Evolutionary conservation across 805 yeast species (phyloP).

Genomic region (Yamadazyma takamatsuzukensis): DNA sequence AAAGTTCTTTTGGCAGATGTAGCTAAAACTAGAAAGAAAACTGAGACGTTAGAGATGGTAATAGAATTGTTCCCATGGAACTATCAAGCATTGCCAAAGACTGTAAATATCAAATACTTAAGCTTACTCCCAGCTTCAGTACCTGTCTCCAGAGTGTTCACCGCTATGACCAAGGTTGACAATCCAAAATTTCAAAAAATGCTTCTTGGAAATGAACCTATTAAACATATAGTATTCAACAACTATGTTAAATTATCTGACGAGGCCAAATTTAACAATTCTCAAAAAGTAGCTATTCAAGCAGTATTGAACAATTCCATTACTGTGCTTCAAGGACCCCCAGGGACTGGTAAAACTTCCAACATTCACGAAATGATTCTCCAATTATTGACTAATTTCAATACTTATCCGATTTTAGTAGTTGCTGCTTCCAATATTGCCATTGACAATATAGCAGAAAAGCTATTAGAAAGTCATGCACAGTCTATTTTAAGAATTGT

Average conservation of each 20-base stretch:
- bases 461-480: conserved; percentile 48
- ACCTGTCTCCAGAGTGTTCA: conserved; percentile 58
- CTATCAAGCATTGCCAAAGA: conserved; percentile 43
- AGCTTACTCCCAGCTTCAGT: conserved; percentile 58
- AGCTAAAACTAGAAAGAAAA: conserved; percentile 16
- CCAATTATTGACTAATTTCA: conserved; percentile 51
- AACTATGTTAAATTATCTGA: conserved; percentile 50
- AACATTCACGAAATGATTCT: conserved; percentile 44
- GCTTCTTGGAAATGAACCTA: conserved; percentile 53
- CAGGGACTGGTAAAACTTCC: conserved; percentile 59
- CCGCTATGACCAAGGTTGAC: conserved; percentile 60
- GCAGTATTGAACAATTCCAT: conserved; percentile 49
- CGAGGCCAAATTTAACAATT: conserved; percentile 47
- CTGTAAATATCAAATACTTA: conserved; percentile 33
- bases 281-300: conserved; percentile 56
- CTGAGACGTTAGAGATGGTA: conserved; percentile 37
- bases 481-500: conserved; percentile 55
- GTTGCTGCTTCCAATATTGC: conserved; percentile 78
- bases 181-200: conserved; percentile 51
- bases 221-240: conserved; percentile 53
- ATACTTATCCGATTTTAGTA: conserved; percentile 61
- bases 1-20: conserved; percentile 40
- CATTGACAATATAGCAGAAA: conserved; percentile 72
- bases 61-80: conserved; percentile 61
- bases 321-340: conserved; percentile 53